Evolutionary conservation across 768 basidiomycete species (phyloP).

Genomic region (Amyloporia xantha): DNA sequence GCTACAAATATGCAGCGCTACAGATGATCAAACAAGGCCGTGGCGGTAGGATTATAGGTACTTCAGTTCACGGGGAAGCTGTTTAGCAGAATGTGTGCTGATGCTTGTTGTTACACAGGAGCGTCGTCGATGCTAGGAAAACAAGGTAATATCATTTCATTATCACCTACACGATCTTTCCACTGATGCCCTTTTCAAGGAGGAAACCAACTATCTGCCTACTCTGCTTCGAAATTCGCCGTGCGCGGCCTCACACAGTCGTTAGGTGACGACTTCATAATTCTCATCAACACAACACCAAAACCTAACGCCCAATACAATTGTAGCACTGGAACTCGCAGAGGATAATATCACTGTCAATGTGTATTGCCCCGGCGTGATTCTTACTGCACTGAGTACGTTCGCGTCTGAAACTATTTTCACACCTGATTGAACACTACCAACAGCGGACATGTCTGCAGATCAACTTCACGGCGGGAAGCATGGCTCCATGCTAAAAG

Average conservation of each 20-base stretch:
- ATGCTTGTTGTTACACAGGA: constrained; percentile 3
- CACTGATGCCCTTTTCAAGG: background rate
- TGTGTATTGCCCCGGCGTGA: constrained; percentile 14
- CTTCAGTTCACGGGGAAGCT: background rate
- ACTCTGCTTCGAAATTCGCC: no score
- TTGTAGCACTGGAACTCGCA: constrained; percentile 17
- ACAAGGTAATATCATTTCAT: constrained; percentile 9
- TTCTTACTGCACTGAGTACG: constrained; percentile 11
- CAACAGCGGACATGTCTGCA: no score
- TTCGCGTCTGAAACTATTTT: background rate
- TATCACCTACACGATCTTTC: background rate
- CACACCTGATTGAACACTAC: no score
- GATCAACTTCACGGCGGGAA: no score
- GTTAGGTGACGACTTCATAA: background rate
- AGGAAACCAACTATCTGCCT: background rate
- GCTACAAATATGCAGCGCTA: no score
- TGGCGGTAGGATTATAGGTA: constrained; percentile 34
- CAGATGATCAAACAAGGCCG: no score
- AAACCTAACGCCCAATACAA: background rate
- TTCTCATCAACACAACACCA: background rate
- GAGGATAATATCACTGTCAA: constrained; percentile 20
- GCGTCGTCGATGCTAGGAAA: constrained; percentile 12
- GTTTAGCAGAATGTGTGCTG: background rate
- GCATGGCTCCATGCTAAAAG: no score
- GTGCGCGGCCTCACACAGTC: constrained; percentile 16